Evolutionary conservation across 176 grass and related monocot species (phyloP), one percentile per base, ranked within the genome.

Genomic region (Themeda triandra): DNA sequence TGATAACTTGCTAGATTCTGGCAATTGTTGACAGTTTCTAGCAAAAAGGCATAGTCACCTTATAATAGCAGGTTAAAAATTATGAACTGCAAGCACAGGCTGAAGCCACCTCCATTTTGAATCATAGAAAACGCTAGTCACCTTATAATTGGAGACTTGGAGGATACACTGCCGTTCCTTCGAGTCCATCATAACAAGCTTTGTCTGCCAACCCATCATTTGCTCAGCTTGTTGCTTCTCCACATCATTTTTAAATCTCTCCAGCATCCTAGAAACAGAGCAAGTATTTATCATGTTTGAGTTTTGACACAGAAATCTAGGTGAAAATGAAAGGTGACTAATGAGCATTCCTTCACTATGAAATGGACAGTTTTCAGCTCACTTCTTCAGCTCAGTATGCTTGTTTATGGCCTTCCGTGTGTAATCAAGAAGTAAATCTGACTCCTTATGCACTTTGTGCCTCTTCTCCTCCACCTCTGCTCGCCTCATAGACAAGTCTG

Each of bases 331-430:
- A 49, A 17, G 39, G 35, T 71, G 66, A 41, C 29, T n/a, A 66
- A 33, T 82, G 19, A n/a, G 66, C 45, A 75, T 23, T 33, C 81
- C 4, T 54, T 9, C 3, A 71, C 56, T 74, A 77, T 66, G 5
- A 84, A 85, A 18, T 53, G 39, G 77, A 73, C 32, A 77, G 48
- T 66, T 85, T 69, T 62, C 51, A 44, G 58, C 63, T 84, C 66
- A 98, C 96, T 92, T 98, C 60, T 96, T 98, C 75, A 98, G 74
- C 83, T 98, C 96, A 24, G 82, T 85, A 73, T 96, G 96, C 74
- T 98, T 98, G 41, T 91, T 81, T 73, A 98, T 98, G 87, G 93
- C 96, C 78, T 95, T 98, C 80, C 96, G 86, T 14, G 96, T 98
- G 67, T 93, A 94, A 84, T 98, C 96, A 46, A 98, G 89, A 79